A percentile compares a stretch with the other conserved stretches of the same genome.
phyloP scores from a whole-genome alignment of 768 basidiomycete species.

The Termitomyces sp. region DNA sequence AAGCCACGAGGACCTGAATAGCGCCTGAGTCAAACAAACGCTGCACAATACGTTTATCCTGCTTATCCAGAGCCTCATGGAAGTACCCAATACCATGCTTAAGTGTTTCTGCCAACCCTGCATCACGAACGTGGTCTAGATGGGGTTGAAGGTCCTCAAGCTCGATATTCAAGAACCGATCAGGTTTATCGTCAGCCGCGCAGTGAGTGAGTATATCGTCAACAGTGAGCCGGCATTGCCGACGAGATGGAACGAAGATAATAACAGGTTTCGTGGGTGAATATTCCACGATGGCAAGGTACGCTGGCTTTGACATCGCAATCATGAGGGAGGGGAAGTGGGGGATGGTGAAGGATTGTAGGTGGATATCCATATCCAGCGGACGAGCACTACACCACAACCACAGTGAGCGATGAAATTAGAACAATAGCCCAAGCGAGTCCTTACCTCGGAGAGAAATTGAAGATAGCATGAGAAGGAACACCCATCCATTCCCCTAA shows the following conservation, averaged over 20 bases:
- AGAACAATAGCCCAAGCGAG: neutral
- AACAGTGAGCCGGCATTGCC: conserved; percentile 92
- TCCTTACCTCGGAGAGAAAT: conserved; percentile 84
- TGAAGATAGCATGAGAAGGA: conserved; percentile 92
- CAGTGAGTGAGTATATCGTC: conserved; percentile 89
- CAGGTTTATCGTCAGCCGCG: conserved; percentile 76
- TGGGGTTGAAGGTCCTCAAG: conserved; percentile 80
- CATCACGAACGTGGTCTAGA: conserved; percentile 78
- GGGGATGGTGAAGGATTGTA: conserved; percentile 94
- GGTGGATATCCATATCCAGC: conserved; percentile 93
- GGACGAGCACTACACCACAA: conserved; percentile 73
- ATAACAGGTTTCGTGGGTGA: conserved; percentile 84
- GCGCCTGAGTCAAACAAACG: conserved; percentile 90
- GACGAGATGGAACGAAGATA: conserved; percentile 87
- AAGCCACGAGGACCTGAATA: conserved; percentile 91
- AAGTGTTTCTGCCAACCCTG: conserved; percentile 70
- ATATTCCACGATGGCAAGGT: conserved; percentile 87
- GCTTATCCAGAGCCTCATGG: conserved; percentile 87
- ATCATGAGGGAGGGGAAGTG: conserved; percentile 99
- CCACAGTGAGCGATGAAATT: conserved; percentile 3
- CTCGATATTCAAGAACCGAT: conserved; percentile 88
- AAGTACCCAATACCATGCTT: conserved; percentile 93
- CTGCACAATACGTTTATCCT: conserved; percentile 93
- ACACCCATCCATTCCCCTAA: conserved; percentile 98
- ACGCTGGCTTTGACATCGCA: conserved; percentile 97